Evolutionary conservation across 768 basidiomycete species (phyloP).

Genomic region (Hypholoma fasciculare): DNA sequence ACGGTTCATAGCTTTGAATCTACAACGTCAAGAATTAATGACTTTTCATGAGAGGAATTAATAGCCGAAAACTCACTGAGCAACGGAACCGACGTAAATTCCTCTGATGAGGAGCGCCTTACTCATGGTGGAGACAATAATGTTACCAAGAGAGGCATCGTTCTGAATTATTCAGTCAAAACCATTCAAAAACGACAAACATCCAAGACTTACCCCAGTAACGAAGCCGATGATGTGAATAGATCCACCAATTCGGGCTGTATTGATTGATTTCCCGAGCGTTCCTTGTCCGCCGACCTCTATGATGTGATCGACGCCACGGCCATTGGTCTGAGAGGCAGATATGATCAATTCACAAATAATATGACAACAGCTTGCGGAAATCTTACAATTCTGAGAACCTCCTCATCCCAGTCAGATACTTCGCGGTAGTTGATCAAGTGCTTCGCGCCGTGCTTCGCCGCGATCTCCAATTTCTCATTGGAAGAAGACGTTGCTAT

Average conservation of each 20-base stretch:
- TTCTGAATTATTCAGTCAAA: background rate
- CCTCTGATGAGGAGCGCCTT: conserved; percentile 48
- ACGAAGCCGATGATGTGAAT: conserved; percentile 54
- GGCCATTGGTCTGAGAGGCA: conserved; percentile 32
- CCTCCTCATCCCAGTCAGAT: conserved; percentile 60
- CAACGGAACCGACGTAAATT: conserved; percentile 54
- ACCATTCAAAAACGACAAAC: background rate
- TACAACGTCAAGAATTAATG: conserved; percentile 17
- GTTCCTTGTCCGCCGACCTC: conserved; percentile 56
- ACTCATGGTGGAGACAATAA: conserved; percentile 24
- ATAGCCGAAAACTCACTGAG: conserved; percentile 41
- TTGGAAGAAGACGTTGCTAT: conserved; percentile 71
- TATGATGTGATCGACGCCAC: conserved; percentile 38
- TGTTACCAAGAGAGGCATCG: background rate
- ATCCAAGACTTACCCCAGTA: conserved; percentile 22
- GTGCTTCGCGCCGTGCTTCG: conserved; percentile 51
- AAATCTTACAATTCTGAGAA: conserved; percentile 39
- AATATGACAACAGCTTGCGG: background rate
- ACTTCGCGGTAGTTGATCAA: conserved; percentile 64
- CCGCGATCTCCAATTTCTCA: conserved; percentile 55
- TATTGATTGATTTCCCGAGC: conserved; percentile 40
- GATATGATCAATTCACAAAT: background rate
- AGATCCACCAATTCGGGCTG: conserved; percentile 40
- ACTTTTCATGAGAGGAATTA: background rate
- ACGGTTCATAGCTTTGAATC: conserved; percentile 54